Conservation (phyloP, 129 eudicot species). For the Daucus carota region DH1_v3.0 NC_030386.2:37894501-37895000, state of each 20-base stretch:
- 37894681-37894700: slow-evolving; percentile 12
- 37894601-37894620: slow-evolving; percentile 33
- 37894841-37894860: slow-evolving; percentile 31
- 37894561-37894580: slow-evolving; percentile 73
- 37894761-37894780: slow-evolving; percentile 77
- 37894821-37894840: slow-evolving; percentile 41
- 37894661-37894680: neutral
- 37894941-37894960: neutral
- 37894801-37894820: slow-evolving; percentile 65
- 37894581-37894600: slow-evolving; percentile 72
- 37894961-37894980: neutral
- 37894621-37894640: slow-evolving; percentile 14
- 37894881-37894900: neutral
- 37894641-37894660: neutral
- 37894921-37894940: neutral
- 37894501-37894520: slow-evolving; percentile 41
- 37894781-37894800: slow-evolving; percentile 38
- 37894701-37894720: slow-evolving; percentile 34
- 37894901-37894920: neutral
- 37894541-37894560: slow-evolving; percentile 75
- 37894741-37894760: slow-evolving; percentile 71
- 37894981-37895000: neutral
- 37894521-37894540: slow-evolving; percentile 50
- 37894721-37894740: slow-evolving; percentile 49
- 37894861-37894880: slow-evolving; percentile 45